A percentile compares a stretch with the other conserved stretches of the same genome.
These are phyloP conservation scores for Neurospora cerealis DNA, from an alignment of 495 filamentous ascomycete genomes.

Conservation along the genomic window DNA sequence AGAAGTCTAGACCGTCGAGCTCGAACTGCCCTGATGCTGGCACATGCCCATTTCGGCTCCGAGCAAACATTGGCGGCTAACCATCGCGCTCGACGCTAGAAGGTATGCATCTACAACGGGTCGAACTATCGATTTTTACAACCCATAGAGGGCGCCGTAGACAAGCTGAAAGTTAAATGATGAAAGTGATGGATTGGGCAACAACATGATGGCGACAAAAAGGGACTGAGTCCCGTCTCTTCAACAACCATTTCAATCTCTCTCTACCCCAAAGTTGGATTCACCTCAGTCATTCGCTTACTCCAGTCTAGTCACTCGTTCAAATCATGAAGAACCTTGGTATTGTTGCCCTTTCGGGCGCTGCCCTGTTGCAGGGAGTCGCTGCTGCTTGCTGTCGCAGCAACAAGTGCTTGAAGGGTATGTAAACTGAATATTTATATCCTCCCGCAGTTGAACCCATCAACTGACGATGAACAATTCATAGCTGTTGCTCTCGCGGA, in stretches of 20 bases:
- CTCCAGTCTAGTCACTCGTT: constrained; percentile 1
- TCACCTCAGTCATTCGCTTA: constrained; percentile 3
- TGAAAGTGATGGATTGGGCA: background rate
- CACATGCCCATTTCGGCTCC: background rate
- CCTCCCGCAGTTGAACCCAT: background rate
- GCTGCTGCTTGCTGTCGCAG: constrained; percentile 1
- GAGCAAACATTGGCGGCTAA: background rate
- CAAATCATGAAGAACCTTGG: constrained; percentile 5
- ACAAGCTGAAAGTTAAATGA: background rate
- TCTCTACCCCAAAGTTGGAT: background rate
- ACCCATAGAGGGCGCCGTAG: background rate
- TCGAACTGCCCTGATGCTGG: background rate
- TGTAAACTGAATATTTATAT: background rate
- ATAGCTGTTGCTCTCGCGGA: background rate
- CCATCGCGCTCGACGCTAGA: background rate
- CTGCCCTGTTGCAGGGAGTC: background rate
- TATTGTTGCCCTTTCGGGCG: constrained; percentile 1
- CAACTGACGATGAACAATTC: background rate
- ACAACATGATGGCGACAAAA: background rate
- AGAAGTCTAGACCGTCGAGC: background rate
- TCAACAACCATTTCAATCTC: background rate
- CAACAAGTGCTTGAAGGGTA: constrained; percentile 3
- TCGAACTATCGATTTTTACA: background rate
- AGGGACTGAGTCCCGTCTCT: background rate
- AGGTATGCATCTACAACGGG: background rate